A percentile compares a stretch with the other conserved stretches of the same genome.
phyloP scores from a whole-genome alignment of 179 eudicot species.

The Spergularia azorica region DNA sequence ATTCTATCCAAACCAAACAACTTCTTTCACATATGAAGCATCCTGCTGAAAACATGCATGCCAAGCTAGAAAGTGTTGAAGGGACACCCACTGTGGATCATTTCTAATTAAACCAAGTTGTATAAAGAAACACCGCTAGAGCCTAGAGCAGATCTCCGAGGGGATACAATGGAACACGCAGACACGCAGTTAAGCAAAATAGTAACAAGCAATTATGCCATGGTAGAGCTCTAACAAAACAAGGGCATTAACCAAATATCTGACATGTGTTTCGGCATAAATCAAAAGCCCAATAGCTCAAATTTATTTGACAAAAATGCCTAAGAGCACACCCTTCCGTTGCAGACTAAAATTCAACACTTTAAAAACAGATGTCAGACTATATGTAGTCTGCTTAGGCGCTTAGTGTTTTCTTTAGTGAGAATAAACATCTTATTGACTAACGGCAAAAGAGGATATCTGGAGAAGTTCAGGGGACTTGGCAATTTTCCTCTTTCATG shows the following conservation, averaged over 20 bases:
- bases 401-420: not conserved
- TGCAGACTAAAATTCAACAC: not conserved
- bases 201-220: not conserved
- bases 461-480: not conserved
- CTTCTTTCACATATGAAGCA: not conserved
- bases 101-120: not conserved
- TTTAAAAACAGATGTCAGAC: too few relatives aligned
- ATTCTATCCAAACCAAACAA: not conserved
- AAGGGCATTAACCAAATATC: too few relatives aligned
- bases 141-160: not conserved
- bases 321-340: not conserved
- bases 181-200: not conserved
- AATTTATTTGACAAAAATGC: not conserved
- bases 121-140: not conserved
- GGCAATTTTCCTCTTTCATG: not conserved
- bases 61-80: not conserved
- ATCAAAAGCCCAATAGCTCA: not conserved
- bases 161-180: not conserved
- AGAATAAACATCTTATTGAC: not conserved
- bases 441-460: not conserved
- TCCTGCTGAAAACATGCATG: not conserved
- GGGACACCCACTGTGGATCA: not conserved
- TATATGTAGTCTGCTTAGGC: too few relatives aligned
- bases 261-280: not conserved
- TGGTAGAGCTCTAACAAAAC: not conserved